Base-by-base conservation (phyloP, 352 stramenopile species). In the Globisporangium mamillatum region DNA sequence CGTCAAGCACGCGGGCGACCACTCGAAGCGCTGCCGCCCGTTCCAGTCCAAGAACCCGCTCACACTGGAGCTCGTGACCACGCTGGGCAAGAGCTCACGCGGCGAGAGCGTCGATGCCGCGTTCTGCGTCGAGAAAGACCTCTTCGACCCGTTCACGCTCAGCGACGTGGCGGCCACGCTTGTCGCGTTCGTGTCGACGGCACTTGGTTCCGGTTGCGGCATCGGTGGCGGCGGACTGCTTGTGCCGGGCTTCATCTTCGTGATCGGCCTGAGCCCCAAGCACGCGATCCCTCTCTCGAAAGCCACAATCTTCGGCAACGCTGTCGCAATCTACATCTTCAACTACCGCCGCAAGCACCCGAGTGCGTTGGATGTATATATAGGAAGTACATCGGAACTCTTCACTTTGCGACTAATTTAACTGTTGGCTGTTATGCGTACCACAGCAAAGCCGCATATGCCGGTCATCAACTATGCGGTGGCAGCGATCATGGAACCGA, bases 401-500 rank as follows among this genome's bases (percentile, higher is more conserved):
- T n/a, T 22, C 16, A 18, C 18, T 50, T 8, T 9, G 44, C 18
- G 18, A 10, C 44, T 50, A 18, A 50, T 9, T 22, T 20, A 6
- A 50, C 5, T 50, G 4, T 9, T 50, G 6, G 10, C 10, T 44
- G 36, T 4, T n/a, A n/a, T 48, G 34, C 4, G 44, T 22, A 32
- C 20, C 34, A 9, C 48, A 93, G 85, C 64, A 32, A 80, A 91
- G 41, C 84, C 84, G 0, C 93, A 98, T 74, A 73, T 96, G 44
- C 95, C 97, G 12, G 80, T 99, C 22, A 97, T 99, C 48, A 96
- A 99, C 82, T 99, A 98, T 89, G 94, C 98, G 67, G 81, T 99
- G n/a, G 96, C 98, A n/a, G 73, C 98, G 3, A 93, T 99, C n/a
- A 99, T 99, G 97, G 97, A 99, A 83, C 97, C 97, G 2, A 86